A percentile compares a stretch with the other conserved stretches of the same genome.
Evolutionary conservation across 805 yeast genomes (phyloP).

Genomic region (Candida suzukii): DNA sequence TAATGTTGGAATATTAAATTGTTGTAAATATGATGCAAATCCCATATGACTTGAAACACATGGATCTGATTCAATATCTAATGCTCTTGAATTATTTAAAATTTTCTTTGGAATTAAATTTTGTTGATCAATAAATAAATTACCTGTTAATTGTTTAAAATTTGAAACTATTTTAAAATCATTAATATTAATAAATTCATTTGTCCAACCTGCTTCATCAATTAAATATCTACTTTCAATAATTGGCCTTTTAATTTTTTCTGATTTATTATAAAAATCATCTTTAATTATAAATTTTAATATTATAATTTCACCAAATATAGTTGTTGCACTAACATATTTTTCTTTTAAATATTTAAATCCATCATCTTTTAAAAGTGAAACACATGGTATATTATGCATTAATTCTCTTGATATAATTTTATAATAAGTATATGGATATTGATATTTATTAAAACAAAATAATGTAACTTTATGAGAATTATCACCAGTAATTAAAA

Average conservation of each 20-base stretch:
- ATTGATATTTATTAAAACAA: slow-evolving; percentile 21
- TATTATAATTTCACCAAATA: slow-evolving; percentile 33
- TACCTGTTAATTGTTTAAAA: slow-evolving; percentile 42
- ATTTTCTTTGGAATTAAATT: slow-evolving; percentile 20
- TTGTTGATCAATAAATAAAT: slow-evolving; percentile 27
- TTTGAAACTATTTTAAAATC: slow-evolving; percentile 45
- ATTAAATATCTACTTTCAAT: slow-evolving; percentile 26
- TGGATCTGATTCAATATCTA: slow-evolving; percentile 34
- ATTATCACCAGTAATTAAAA: slow-evolving; percentile 49
- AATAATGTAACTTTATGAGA: slow-evolving; percentile 38
- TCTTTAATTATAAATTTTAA: slow-evolving; percentile 16
- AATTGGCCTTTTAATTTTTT: slow-evolving; percentile 2
- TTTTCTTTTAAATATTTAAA: slow-evolving; percentile 5
- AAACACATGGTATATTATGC: slow-evolving; percentile 52
- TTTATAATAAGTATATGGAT: slow-evolving; percentile 8
- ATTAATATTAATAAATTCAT: slow-evolving; percentile 29
- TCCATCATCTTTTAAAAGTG: slow-evolving; percentile 23
- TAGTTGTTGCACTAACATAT: slow-evolving; percentile 35
- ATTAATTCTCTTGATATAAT: slow-evolving; percentile 34
- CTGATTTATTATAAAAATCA: slow-evolving; percentile 4
- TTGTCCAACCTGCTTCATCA: slow-evolving; percentile 50
- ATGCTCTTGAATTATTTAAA: slow-evolving; percentile 31
- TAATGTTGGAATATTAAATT: slow-evolving; percentile 7
- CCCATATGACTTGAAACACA: slow-evolving; percentile 33
- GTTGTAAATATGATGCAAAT: slow-evolving; percentile 26